Base-by-base conservation (phyloP, 306 rosid genomes). In the Glycine soja region DNA sequence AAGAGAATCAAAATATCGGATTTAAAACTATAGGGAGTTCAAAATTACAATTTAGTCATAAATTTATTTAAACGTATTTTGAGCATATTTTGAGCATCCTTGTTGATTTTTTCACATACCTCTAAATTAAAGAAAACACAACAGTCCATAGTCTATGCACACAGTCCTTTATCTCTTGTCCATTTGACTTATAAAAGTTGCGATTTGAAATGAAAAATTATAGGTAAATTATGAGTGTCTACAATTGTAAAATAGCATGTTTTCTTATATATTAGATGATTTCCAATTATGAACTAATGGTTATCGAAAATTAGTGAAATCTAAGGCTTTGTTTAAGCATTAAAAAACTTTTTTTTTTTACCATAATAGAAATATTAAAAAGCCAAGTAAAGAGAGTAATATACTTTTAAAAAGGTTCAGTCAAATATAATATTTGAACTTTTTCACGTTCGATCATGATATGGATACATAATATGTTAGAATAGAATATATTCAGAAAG, bases 371-470 rank as follows among this genome's bases (percentile, higher is more conserved):
- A 42, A 42, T 42, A 0, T 42, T 42, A 48, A 48, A 48, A 30
- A 12, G 11, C 19, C 16, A 32, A 45, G 58, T 61, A 3, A 32
- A 43, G 43, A 45, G n/a, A 59, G 34, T 11, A 18, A 19, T 54
- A 73, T 18, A 46, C 19, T 75, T 58, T 13, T n/a, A 13, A 53
- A 75, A 59, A 40, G 36, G 34, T 24, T 42, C 13, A 7, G 56
- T 47, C 34, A 76, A 47, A 76, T 76, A 76, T 48, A 76, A 63
- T 62, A 62, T 61, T 45, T 38, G 12, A 8, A 51, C 10, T 62
- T 63, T 63, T 76, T 15, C 69, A 30, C n/a, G 50, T 62, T 48
- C 8, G 63, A 51, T 76, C 66, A 62, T 63, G 72, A 63, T 10
- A 24, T 30, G 10, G 71, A 46, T 71, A 12, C 14, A 30, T 30